phyloP scores from a whole-genome alignment of 2,329 filamentous ascomycete genomes.

The Rhynchosporium graminicola region DNA sequence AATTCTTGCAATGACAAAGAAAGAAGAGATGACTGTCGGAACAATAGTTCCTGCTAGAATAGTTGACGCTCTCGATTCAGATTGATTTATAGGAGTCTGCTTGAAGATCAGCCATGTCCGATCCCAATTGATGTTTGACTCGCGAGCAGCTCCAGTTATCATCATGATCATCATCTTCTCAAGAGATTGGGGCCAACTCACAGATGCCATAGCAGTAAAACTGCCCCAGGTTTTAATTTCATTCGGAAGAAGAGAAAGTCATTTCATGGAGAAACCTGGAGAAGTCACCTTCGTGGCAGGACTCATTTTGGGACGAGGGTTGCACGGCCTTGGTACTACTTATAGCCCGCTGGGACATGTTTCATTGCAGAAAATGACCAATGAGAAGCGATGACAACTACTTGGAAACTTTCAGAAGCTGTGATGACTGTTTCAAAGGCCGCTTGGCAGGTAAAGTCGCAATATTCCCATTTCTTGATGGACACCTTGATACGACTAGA shows the following conservation, averaged over 20 bases:
- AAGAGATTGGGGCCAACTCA: neutral
- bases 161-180: neutral
- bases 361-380: constrained; percentile 9
- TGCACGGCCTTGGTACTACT: constrained; percentile 10
- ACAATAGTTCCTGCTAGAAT: constrained; percentile 24
- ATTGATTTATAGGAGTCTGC: constrained; percentile 1
- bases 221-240: constrained; percentile 1
- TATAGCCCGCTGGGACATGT: constrained; percentile 4
- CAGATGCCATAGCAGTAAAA: constrained; percentile 6
- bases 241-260: neutral
- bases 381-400: neutral
- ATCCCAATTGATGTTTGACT: neutral
- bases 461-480: constrained; percentile 1
- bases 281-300: neutral
- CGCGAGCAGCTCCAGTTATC: neutral
- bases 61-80: constrained; percentile 19
- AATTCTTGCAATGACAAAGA: constrained; percentile 27
- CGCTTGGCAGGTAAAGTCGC: constrained; percentile 2
- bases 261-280: neutral
- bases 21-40: constrained; percentile 22
- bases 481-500: neutral
- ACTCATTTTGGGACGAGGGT: constrained; percentile 2
- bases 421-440: neutral
- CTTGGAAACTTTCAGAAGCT: neutral
- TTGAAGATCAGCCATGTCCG: neutral